phyloP scores from a whole-genome alignment of 192 early-diverging fungal genomes.

The Backusella sp. region DNA sequence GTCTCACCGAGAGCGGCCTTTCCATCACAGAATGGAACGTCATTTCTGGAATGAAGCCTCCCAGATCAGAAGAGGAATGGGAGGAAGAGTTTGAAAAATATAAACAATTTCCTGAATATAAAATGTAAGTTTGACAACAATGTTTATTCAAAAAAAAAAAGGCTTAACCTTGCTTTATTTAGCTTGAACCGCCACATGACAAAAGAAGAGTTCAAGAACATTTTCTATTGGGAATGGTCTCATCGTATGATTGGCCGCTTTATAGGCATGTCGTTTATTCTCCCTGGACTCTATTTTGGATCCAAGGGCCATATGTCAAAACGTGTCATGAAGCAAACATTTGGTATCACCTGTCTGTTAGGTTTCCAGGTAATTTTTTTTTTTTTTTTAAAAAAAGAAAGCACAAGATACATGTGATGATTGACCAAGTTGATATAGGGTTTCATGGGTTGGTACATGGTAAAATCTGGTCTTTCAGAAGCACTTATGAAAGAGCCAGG shows the following conservation, averaged over 20 bases:
- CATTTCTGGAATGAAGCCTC: conserved; percentile 91
- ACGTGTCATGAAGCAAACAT: conserved; percentile 56
- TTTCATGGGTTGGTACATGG: conserved; percentile 98
- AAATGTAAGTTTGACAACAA: conserved; percentile 59
- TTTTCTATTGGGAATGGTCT: conserved; percentile 98
- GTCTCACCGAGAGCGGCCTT: conserved; percentile 95
- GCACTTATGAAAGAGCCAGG: conserved; percentile 76
- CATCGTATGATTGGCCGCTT: conserved; percentile 93
- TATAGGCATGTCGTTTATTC: conserved; percentile 84
- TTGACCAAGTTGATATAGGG: conserved; percentile 50
- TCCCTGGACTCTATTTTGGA: conserved; percentile 89
- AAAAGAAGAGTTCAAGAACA: conserved; percentile 91
- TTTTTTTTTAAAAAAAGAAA: background rate
- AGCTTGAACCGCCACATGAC: conserved; percentile 89
- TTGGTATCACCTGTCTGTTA: conserved; percentile 62
- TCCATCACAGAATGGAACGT: conserved; percentile 98
- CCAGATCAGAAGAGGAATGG: conserved; percentile 84
- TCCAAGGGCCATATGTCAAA: conserved; percentile 75
- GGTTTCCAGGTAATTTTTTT: conserved; percentile 60
- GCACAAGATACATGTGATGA: background rate
- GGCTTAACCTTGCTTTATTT: background rate
- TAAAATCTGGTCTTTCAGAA: conserved; percentile 85
- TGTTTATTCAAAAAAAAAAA: background rate
- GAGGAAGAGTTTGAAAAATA: conserved; percentile 96
- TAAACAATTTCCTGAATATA: conserved; percentile 98